phyloP scores from a whole-genome alignment of 202 grass and related monocot species.

The Cymbopogon flexuosus region DNA sequence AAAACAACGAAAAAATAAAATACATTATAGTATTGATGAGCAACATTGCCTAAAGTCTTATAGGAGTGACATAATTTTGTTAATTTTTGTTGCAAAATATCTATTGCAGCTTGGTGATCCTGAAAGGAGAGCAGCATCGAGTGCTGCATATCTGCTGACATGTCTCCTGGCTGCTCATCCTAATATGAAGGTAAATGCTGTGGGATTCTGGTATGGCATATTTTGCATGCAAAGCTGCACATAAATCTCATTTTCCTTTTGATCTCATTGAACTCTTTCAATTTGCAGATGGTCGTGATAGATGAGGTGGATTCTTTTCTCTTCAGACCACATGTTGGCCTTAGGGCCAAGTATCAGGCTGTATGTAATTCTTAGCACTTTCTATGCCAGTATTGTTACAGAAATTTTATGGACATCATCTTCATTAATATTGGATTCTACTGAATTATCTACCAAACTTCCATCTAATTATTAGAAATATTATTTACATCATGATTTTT shows the following conservation, averaged over 20 bases:
- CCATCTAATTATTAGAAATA: not conserved
- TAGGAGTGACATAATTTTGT: constrained; percentile 1
- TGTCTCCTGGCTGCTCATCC: constrained; percentile 74
- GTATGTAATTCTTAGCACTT: constrained; percentile 49
- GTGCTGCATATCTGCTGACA: constrained; percentile 77
- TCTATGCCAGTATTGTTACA: constrained; percentile 29
- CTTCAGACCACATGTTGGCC: constrained; percentile 82
- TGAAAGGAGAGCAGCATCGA: constrained; percentile 84
- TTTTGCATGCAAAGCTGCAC: constrained; percentile 17
- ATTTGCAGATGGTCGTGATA: constrained; percentile 81
- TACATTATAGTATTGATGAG: not conserved
- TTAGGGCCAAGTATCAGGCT: constrained; percentile 90
- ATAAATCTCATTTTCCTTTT: not conserved
- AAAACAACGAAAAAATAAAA: not conserved
- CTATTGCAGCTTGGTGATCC: constrained; percentile 84
- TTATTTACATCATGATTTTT: not conserved
- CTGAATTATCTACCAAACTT: constrained; percentile 6
- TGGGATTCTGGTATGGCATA: constrained; percentile 1
- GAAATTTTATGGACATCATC: not conserved
- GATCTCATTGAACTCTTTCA: not conserved
- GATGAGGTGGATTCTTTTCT: constrained; percentile 96
- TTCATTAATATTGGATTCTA: constrained; percentile 13
- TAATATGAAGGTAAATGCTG: constrained; percentile 78
- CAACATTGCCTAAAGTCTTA: constrained; percentile 18
- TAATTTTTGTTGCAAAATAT: constrained; percentile 22